Evolutionary conservation across 495 filamentous ascomycete species (phyloP), one percentile per base, ranked within the genome.

Genomic region (Hyaloscypha hepaticicola): DNA sequence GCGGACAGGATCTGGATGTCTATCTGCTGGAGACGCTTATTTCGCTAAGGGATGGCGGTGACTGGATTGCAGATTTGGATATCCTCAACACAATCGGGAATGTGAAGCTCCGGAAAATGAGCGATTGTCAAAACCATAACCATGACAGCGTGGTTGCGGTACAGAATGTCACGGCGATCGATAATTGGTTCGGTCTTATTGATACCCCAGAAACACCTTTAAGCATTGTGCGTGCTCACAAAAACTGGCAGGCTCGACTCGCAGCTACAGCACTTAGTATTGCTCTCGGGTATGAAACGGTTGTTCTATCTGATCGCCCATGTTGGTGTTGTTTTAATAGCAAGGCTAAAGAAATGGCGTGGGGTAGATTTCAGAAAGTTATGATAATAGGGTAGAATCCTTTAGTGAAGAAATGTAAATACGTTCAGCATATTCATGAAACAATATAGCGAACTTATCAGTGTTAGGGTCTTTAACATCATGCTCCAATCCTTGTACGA

Each of bases 21-120:
- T 34, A 34, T 25, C 3, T 58, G 6, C 9, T 41, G 27, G 55
- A 58, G 29, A 22, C 55, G 7, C 9, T 58, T 11, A 27, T 58
- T 2, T 58, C 55, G 8, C 3, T 41, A 3, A 6, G 21, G 3
- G 27, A 33, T 2, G 26, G 3, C 27, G 55, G 55, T n/a, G 5
- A 58, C 7, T 58, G 55, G 55, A n/a, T 58, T 5, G 27, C 55
- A 11, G 55, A 58, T 41, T 27, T 58, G 2, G 51, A 55, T 16
- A 25, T 55, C 7, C 25, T 55, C n/a, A 55, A 55, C 11, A 55
- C 7, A 3, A 55, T 55, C 7, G 25, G 51, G 19, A 5, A 16
- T 24, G 48, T 50, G 22, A 19, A 50, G 5, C 48, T 5, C 48
- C 48, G 19, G 38, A 45, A 19, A 45, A 45, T 45, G 38, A 45